Base-by-base conservation (phyloP, 345 rosid species). In the Gossypium herbaceum region DNA sequence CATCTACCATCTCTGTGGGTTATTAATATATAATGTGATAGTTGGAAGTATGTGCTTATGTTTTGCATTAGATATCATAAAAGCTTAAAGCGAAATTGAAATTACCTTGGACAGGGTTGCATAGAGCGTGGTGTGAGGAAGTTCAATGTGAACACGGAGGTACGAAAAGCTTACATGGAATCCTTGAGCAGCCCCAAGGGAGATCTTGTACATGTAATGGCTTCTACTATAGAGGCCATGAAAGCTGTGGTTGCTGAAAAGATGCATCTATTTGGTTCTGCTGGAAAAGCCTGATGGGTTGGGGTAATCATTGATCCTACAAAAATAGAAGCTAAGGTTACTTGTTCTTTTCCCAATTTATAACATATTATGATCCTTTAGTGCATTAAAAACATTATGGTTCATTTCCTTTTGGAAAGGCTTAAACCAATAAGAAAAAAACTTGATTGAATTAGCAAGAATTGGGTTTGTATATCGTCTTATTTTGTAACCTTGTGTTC, bases 121-220 rank as follows among this genome's bases (percentile, higher is more conserved):
- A 91, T 91, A 52, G 88, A 86, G 71, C 83, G 79, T 16, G 97
- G 98, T 7, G 90, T 92, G 79, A 90, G 90, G 62, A 94, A 92
- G 88, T 92, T 94, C 83, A 92, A 91, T 19, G 97, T 94, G 54
- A 92, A 94, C 86, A 94, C 98, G 0, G 98, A 94, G 82, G 84
- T 94, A 64, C 85, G 97, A 25, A 87, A 84, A 73, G 98, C 97
- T 11, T 94, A 90, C 83, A 82, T 88, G 91, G 91, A 92, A 15
- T 81, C 92, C 51, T 81, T 94, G 61, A 80, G 68, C 77, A 78
- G 61, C 47, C 87, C 83, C 3, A 81, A 82, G 81, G 89, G 87
- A 6, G 98, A 91, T 72, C 82, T 94, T 17, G 93, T 94, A 57
- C 82, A 88, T 75, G 83, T 91, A 58, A 88, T 94, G 87, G 88